Percentiles rank a stretch among this genome's conserved stretches.
Evolutionary conservation across 805 yeast genomes (phyloP).

Genomic region (Candida nitratophila): DNA sequence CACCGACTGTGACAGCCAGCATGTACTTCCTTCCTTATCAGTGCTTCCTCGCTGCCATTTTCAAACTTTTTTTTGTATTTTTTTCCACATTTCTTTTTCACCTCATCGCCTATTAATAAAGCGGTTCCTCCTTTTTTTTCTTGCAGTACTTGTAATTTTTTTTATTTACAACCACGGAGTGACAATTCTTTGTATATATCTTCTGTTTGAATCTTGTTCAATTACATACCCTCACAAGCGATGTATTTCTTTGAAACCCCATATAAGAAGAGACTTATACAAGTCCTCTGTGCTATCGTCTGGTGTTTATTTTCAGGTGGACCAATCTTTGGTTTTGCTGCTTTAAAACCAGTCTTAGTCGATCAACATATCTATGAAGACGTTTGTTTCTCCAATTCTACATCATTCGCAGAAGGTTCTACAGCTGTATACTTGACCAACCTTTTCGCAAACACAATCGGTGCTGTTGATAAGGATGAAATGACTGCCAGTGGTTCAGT

Average conservation of each 20-base stretch:
- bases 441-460: background rate
- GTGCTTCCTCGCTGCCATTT: too few species aligned
- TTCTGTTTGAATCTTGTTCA: too few species aligned
- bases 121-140: background rate
- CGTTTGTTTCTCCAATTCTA: conserved; percentile 35
- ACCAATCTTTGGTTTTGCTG: conserved; percentile 93
- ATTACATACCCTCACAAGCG: too few species aligned
- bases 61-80: too few species aligned
- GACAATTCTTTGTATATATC: too few species aligned
- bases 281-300: conserved; percentile 63
- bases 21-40: too few species aligned
- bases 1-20: too few species aligned
- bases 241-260: conserved; percentile 28
- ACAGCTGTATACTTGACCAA: background rate
- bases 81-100: background rate
- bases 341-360: conserved; percentile 77
- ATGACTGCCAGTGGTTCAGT: conserved; percentile 18
- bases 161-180: too few species aligned
- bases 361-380: conserved; percentile 69
- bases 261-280: conserved; percentile 32
- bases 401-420: conserved; percentile 2
- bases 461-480: conserved; percentile 2
- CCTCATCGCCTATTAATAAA: background rate
- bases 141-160: too few species aligned
- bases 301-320: conserved; percentile 95